Evolutionary conservation across 257 asterid species (phyloP).

Genomic region (Solanum rostratum): DNA sequence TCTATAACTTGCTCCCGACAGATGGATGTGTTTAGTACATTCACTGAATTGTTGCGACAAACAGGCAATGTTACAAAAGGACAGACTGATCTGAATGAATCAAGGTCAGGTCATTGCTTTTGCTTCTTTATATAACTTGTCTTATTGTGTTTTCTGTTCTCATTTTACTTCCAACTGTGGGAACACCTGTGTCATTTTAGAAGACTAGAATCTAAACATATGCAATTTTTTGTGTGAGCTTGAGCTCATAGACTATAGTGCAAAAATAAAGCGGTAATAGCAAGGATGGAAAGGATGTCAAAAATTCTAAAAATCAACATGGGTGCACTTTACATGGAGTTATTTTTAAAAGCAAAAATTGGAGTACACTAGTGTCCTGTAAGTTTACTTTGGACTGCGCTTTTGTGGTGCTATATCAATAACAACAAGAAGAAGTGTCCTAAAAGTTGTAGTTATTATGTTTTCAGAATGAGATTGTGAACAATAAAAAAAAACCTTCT

Average conservation of each 20-base stretch:
- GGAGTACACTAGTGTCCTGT: not conserved
- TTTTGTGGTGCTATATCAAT: not conserved
- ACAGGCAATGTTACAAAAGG: conserved; percentile 94
- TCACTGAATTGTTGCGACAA: conserved; percentile 88
- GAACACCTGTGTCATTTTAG: not conserved
- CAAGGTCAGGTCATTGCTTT: conserved; percentile 53
- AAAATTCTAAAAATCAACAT: not conserved
- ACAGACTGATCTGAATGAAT: conserved; percentile 62
- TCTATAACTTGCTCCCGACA: conserved; percentile 30
- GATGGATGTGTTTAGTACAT: conserved; percentile 96
- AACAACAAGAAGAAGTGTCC: not conserved
- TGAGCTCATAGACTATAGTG: not conserved
- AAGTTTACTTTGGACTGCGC: not conserved
- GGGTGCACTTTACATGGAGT: not conserved
- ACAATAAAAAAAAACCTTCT: not conserved
- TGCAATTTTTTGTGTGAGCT: not conserved
- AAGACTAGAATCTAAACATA: not conserved
- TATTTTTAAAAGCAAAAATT: not conserved
- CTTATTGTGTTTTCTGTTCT: not conserved
- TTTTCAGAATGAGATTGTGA: not conserved
- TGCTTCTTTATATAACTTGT: not conserved
- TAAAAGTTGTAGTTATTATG: not conserved
- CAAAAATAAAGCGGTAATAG: not conserved
- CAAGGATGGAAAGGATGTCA: not conserved
- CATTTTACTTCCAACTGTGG: not conserved